A percentile compares a stretch with the other conserved stretches of the same genome.
phyloP scores from a whole-genome alignment of 2,329 filamentous ascomycete species.

The Pyricularia grisea region DNA sequence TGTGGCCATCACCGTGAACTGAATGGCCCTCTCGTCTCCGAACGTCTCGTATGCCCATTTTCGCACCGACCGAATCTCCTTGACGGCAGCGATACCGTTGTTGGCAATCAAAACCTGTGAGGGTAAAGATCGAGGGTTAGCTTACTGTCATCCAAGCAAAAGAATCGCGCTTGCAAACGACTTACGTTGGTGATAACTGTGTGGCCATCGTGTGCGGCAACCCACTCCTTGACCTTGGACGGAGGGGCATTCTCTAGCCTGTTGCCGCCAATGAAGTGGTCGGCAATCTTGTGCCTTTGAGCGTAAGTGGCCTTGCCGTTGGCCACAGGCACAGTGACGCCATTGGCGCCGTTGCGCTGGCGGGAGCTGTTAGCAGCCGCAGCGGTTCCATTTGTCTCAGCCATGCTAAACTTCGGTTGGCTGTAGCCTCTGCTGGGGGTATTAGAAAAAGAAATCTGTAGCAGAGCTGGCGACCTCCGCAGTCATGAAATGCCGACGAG shows the following conservation, averaged over 20 bases:
- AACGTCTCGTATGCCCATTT: conserved; percentile 99
- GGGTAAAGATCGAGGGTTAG: neutral
- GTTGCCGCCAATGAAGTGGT: conserved; percentile 97
- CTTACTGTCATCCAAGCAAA: neutral
- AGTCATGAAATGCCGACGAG: conserved; percentile 3
- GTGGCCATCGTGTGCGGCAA: conserved; percentile 80
- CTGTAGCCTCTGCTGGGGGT: conserved; percentile 6
- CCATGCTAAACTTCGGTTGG: conserved; percentile 28
- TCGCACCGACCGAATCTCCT: conserved; percentile 96
- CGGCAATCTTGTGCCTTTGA: conserved; percentile 70
- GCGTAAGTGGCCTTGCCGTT: conserved; percentile 61
- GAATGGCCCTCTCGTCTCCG: conserved; percentile 94
- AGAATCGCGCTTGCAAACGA: neutral
- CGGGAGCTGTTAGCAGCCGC: conserved; percentile 25
- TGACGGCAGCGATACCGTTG: conserved; percentile 98
- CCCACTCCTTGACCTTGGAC: conserved; percentile 93
- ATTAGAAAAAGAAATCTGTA: neutral
- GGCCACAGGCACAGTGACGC: conserved; percentile 38
- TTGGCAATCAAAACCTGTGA: conserved; percentile 94
- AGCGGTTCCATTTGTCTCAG: conserved; percentile 33
- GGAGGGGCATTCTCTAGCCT: conserved; percentile 70
- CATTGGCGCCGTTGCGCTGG: conserved; percentile 19
- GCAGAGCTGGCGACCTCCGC: neutral
- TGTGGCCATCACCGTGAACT: conserved; percentile 99
- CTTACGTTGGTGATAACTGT: conserved; percentile 97